A percentile compares a stretch with the other conserved stretches of the same genome.
Evolutionary conservation across 257 asterid species (phyloP).

Genomic region (Striga asiatica): DNA sequence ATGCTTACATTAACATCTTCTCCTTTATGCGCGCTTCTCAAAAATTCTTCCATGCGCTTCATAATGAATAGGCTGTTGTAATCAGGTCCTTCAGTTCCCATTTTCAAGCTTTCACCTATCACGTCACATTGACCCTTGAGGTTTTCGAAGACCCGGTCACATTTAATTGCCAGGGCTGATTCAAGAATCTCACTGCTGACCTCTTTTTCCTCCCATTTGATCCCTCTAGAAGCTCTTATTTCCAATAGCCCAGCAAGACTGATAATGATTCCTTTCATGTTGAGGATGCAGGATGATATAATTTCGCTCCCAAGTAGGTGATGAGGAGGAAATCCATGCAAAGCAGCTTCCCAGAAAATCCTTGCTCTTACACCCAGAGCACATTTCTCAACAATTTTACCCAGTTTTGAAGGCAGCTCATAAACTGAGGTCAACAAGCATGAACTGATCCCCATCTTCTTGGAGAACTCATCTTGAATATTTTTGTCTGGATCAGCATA

Average conservation of each 20-base stretch:
- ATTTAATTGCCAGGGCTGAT: constrained; percentile 57
- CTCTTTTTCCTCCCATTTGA: constrained; percentile 37
- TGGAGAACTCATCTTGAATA: constrained; percentile 47
- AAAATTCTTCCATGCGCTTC: constrained; percentile 75
- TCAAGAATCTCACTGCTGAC: constrained; percentile 50
- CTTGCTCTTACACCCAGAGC: constrained; percentile 51
- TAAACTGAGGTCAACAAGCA: constrained; percentile 43
- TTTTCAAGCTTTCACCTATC: constrained; percentile 47
- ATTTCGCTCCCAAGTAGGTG: constrained; percentile 40
- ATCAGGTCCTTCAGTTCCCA: constrained; percentile 54
- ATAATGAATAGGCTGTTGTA: constrained; percentile 48
- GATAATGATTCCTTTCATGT: constrained; percentile 42
- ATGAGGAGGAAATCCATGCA: constrained; percentile 85
- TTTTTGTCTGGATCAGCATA: constrained; percentile 48
- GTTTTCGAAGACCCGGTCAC: constrained; percentile 65
- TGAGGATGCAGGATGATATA: constrained; percentile 73
- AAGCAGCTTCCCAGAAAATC: constrained; percentile 56
- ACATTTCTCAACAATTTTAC: constrained; percentile 40
- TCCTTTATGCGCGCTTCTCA: constrained; percentile 29
- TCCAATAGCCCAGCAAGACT: constrained; percentile 56
- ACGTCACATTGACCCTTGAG: constrained; percentile 56
- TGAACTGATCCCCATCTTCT: constrained; percentile 40
- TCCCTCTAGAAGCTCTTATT: constrained; percentile 36
- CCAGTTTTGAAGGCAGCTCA: constrained; percentile 43
- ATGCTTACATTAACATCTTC: constrained; percentile 44